Evolutionary conservation across 1,139 yeast genomes (phyloP).

Genomic region (Magnusiomyces fungicola): DNA sequence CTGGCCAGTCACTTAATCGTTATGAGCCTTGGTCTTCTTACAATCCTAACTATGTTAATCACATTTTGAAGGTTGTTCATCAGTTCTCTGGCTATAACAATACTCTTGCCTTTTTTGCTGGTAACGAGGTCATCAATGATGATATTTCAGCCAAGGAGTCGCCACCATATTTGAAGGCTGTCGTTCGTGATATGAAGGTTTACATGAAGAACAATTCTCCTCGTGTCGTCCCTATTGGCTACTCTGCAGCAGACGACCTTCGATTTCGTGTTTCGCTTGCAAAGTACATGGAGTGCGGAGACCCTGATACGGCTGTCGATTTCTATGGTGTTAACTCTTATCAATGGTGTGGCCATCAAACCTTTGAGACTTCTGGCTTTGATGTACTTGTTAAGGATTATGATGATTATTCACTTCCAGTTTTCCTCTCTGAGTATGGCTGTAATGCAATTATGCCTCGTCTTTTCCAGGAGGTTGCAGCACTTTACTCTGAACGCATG

Average conservation of each 20-base stretch:
- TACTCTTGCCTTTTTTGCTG: slow-evolving; percentile 84
- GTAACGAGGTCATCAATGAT: slow-evolving; percentile 88
- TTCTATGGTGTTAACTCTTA: slow-evolving; percentile 89
- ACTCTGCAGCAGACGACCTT: slow-evolving; percentile 82
- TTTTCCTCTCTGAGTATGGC: slow-evolving; percentile 86
- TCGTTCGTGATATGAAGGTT: slow-evolving; percentile 82
- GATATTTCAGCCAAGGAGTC: slow-evolving; percentile 52
- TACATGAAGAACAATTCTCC: slow-evolving; percentile 63
- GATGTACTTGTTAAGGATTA: slow-evolving; percentile 51
- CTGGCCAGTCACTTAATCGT: slow-evolving; percentile 62
- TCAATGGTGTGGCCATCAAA: slow-evolving; percentile 72
- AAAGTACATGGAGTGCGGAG: slow-evolving; percentile 71
- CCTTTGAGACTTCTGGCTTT: slow-evolving; percentile 65
- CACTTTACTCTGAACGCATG: slow-evolving; percentile 42
- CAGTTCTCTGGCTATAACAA: slow-evolving; percentile 77
- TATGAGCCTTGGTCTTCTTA: slow-evolving; percentile 48
- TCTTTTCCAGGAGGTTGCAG: slow-evolving; percentile 58
- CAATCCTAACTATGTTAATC: slow-evolving; percentile 21
- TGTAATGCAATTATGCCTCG: slow-evolving; percentile 48
- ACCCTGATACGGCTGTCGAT: slow-evolving; percentile 58
- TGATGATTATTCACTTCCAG: slow-evolving; percentile 61
- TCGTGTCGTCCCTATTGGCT: slow-evolving; percentile 83
- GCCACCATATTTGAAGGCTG: slow-evolving; percentile 76
- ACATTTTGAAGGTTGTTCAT: slow-evolving; percentile 78
- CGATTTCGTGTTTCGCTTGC: slow-evolving; percentile 67